Evolutionary conservation across 331 rosid species (phyloP).

Genomic region (Pyracantha coccinea): DNA sequence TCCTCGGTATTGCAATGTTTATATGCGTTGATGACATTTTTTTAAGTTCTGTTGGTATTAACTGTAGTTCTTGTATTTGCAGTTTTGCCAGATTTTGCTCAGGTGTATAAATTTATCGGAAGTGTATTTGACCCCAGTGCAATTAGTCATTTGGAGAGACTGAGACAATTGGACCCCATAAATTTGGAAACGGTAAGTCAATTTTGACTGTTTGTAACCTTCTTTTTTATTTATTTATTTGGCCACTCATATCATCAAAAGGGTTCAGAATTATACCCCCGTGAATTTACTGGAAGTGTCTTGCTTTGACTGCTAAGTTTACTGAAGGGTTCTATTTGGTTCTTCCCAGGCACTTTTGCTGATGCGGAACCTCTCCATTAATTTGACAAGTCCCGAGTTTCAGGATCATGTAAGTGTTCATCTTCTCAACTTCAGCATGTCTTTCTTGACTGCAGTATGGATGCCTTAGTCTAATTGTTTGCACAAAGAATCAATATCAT

Average conservation of each 20-base stretch:
- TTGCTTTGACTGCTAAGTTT: background rate
- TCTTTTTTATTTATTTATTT: background rate
- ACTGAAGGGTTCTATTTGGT: constrained; percentile 1
- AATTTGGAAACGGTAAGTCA: constrained; percentile 76
- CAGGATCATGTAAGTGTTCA: constrained; percentile 63
- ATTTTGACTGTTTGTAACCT: background rate
- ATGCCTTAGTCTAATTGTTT: background rate
- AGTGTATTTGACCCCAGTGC: constrained; percentile 79
- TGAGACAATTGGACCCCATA: constrained; percentile 76
- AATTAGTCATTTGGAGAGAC: constrained; percentile 56
- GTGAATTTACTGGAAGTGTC: background rate
- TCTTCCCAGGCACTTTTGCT: constrained; percentile 57
- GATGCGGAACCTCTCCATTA: constrained; percentile 75
- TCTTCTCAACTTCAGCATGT: background rate
- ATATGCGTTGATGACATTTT: background rate
- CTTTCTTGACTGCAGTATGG: background rate
- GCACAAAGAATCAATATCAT: background rate
- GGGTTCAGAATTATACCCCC: background rate
- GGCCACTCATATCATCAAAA: background rate
- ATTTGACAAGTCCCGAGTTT: constrained; percentile 71
- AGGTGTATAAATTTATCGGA: constrained; percentile 75
- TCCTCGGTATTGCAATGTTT: background rate
- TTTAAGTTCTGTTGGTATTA: constrained; percentile 7
- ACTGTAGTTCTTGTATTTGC: constrained; percentile 18
- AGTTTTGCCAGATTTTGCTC: constrained; percentile 84